phyloP scores from a whole-genome alignment of 108 stramenopile genomes.

The Pseudonitzschia multiseries region DNA sequence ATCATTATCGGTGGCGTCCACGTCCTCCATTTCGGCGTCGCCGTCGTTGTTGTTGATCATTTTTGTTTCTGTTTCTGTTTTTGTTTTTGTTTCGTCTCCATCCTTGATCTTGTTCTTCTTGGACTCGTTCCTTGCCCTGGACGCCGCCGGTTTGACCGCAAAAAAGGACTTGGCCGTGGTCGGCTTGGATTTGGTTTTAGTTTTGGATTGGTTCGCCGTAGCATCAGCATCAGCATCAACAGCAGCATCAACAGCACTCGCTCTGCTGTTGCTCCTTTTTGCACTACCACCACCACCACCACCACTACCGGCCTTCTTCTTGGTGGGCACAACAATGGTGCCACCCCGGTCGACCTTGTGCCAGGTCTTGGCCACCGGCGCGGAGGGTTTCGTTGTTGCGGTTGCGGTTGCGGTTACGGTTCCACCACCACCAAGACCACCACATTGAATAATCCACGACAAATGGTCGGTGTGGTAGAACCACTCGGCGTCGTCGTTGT shows the following conservation, averaged over 20 bases:
- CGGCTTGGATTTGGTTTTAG: slow-evolving; percentile 7
- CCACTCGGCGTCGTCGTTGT: background rate
- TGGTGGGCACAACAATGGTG: too few relatives aligned
- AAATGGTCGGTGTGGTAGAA: background rate
- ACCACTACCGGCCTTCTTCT: too few relatives aligned
- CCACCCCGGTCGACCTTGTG: too few relatives aligned
- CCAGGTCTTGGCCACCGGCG: background rate
- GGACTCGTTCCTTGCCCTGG: background rate
- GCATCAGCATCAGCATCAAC: too few relatives aligned
- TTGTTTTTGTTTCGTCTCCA: background rate
- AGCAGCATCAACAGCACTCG: too few relatives aligned
- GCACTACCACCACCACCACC: background rate
- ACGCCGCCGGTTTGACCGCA: background rate
- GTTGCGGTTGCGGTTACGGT: background rate
- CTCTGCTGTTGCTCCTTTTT: too few relatives aligned
- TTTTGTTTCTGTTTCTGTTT: background rate
- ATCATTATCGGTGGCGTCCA: background rate
- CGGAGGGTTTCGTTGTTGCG: background rate
- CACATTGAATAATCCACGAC: too few relatives aligned
- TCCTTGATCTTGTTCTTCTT: too few relatives aligned
- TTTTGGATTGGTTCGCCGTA: background rate
- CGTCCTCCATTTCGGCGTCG: background rate
- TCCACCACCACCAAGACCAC: too few relatives aligned
- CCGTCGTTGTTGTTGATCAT: too few relatives aligned
- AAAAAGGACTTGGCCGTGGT: slow-evolving; percentile 22